A percentile compares a stretch with the other conserved stretches of the same genome.
phyloP scores from a whole-genome alignment of 768 basidiomycete species.

The Nidularia sp. region DNA sequence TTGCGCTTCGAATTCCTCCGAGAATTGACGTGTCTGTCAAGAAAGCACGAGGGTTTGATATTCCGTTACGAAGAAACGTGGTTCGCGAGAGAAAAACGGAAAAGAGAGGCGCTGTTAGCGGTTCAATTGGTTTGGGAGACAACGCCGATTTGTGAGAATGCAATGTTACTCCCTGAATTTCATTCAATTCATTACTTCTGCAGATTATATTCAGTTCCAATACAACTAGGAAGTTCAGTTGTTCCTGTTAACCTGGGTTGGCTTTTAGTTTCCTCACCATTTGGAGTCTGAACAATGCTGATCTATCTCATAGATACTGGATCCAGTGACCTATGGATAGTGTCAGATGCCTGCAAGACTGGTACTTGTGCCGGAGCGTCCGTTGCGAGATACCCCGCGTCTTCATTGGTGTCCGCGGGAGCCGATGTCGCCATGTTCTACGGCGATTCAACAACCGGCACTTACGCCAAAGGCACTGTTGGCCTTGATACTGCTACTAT shows the following conservation, averaged over 20 bases:
- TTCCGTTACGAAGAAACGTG: conserved; percentile 16
- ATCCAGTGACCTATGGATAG: conserved; percentile 68
- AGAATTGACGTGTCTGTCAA: not conserved
- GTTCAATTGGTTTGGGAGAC: conserved; percentile 29
- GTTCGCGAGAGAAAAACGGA: conserved; percentile 8
- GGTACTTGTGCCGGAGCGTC: conserved; percentile 31
- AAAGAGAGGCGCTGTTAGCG: conserved; percentile 22
- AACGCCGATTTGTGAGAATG: conserved; percentile 29
- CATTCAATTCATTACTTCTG: not conserved
- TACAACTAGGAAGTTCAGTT: conserved; percentile 24
- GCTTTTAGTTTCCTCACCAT: not conserved
- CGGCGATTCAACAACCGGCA: conserved; percentile 67
- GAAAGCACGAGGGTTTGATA: conserved; percentile 12
- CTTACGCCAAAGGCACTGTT: conserved; percentile 53
- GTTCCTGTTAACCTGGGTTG: conserved; percentile 25
- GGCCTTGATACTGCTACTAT: conserved; percentile 50
- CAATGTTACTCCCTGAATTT: not conserved
- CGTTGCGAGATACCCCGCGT: conserved; percentile 37
- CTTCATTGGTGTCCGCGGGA: conserved; percentile 31
- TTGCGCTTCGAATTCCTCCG: not conserved
- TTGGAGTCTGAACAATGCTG: not conserved
- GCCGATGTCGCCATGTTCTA: conserved; percentile 40
- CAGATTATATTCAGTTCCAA: conserved; percentile 31
- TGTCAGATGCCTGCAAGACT: conserved; percentile 43
- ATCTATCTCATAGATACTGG: conserved; percentile 49